phyloP scores from a whole-genome alignment of 164 flowering plant genomes.

The Berberis vulgaris region DNA sequence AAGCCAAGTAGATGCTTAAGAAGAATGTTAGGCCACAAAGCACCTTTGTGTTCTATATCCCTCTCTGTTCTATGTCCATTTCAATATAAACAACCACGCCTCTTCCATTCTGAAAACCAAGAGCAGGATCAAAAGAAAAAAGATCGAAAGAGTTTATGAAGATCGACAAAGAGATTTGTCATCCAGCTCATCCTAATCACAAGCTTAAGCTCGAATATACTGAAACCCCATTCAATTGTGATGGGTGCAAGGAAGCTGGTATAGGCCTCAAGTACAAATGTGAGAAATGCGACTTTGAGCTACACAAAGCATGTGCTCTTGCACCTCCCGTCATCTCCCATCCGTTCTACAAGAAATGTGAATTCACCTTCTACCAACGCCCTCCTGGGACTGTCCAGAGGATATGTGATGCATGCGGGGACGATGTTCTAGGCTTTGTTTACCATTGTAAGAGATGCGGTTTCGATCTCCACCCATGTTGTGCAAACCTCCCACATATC shows the following conservation, averaged over 20 bases:
- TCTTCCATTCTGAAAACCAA: not conserved
- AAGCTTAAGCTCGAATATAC: slow-evolving; percentile 46
- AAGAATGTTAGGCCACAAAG: slow-evolving; percentile 8
- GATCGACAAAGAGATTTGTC: slow-evolving; percentile 38
- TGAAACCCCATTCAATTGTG: slow-evolving; percentile 51
- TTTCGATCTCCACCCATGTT: slow-evolving; percentile 62
- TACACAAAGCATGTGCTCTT: slow-evolving; percentile 46
- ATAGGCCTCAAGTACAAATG: slow-evolving; percentile 51
- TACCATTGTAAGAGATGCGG: slow-evolving; percentile 51
- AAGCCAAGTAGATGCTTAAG: slow-evolving; percentile 29
- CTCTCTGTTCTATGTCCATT: slow-evolving; percentile 5
- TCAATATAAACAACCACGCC: slow-evolving; percentile 12
- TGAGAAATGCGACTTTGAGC: slow-evolving; percentile 35
- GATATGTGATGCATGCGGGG: slow-evolving; percentile 42
- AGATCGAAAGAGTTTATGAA: slow-evolving; percentile 21
- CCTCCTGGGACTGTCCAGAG: slow-evolving; percentile 37
- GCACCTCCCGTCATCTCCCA: slow-evolving; percentile 27
- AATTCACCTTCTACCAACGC: slow-evolving; percentile 26
- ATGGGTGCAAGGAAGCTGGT: slow-evolving; percentile 67
- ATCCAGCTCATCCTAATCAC: slow-evolving; percentile 46
- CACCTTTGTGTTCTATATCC: slow-evolving; percentile 6
- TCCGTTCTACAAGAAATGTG: slow-evolving; percentile 47
- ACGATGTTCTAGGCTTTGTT: slow-evolving; percentile 37
- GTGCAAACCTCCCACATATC: slow-evolving; percentile 44
- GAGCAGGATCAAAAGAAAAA: not conserved